Evolutionary conservation across 495 filamentous ascomycete species (phyloP).

Genomic region (Neurospora sp.): DNA sequence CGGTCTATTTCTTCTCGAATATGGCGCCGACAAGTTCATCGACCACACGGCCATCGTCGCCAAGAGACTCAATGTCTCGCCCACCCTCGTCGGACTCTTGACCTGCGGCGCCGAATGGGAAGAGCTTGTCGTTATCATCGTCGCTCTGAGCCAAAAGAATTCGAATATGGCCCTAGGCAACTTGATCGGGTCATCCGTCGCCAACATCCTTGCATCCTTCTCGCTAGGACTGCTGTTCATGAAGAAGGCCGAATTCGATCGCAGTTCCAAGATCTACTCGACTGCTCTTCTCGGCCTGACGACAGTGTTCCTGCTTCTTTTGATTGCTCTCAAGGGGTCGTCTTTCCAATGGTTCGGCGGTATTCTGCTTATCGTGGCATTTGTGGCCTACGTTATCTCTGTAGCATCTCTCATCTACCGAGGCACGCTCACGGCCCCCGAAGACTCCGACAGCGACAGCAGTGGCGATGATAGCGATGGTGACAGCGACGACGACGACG

Average conservation of each 20-base stretch:
- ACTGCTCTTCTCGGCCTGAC: constrained; percentile 29
- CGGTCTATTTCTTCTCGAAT: constrained; percentile 35
- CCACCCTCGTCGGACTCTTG: constrained; percentile 40
- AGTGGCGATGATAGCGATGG: constrained; percentile 18
- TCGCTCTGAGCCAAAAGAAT: constrained; percentile 34
- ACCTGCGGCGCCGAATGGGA: constrained; percentile 50
- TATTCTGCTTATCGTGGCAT: constrained; percentile 29
- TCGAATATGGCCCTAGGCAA: constrained; percentile 46
- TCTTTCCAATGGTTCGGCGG: constrained; percentile 18
- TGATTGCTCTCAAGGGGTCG: constrained; percentile 17
- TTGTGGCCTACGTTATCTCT: constrained; percentile 38
- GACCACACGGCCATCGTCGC: constrained; percentile 43
- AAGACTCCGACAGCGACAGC: constrained; percentile 21
- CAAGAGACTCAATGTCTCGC: constrained; percentile 34
- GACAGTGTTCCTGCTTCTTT: constrained; percentile 20
- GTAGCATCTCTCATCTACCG: constrained; percentile 36
- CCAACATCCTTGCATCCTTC: constrained; percentile 49
- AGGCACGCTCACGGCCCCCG: constrained; percentile 30
- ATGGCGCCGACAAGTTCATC: constrained; percentile 39
- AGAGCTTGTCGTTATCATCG: constrained; percentile 47
- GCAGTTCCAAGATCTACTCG: constrained; percentile 40
- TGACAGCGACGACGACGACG: constrained; percentile 7
- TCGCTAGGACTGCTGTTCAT: constrained; percentile 41
- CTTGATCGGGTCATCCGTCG: constrained; percentile 44
- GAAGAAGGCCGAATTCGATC: constrained; percentile 27